A percentile compares a stretch with the other conserved stretches of the same genome.
phyloP scores from a whole-genome alignment of 1,284 basidiomycete genomes.

The Austroboletus niveus region DNA sequence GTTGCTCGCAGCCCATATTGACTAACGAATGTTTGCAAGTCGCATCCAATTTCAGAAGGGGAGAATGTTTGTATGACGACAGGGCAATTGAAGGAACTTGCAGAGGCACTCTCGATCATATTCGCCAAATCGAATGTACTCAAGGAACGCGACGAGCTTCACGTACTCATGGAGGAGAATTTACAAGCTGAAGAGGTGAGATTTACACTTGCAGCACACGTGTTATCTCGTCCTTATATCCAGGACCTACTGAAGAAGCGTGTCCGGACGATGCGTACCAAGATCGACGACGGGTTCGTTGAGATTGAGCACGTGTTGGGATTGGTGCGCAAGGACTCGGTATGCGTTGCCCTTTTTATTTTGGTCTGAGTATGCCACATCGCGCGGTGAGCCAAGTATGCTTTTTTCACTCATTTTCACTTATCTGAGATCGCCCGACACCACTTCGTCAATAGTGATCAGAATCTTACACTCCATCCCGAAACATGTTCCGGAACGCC shows the following conservation, averaged over 20 bases:
- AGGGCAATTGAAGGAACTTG: conserved; percentile 93
- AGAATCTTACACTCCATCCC: no score
- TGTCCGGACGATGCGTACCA: conserved; percentile 93
- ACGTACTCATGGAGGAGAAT: conserved; percentile 90
- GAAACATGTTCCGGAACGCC: no score
- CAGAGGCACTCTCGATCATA: conserved; percentile 88
- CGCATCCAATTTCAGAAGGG: conserved; percentile 50
- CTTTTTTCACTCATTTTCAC: no score
- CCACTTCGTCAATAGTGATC: no score
- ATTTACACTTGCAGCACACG: background rate
- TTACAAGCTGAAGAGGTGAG: conserved; percentile 79
- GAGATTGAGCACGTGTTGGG: conserved; percentile 83
- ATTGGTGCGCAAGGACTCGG: conserved; percentile 77
- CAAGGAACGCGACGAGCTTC: conserved; percentile 92
- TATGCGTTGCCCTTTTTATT: background rate
- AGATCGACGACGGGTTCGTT: conserved; percentile 97
- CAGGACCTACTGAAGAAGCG: conserved; percentile 83
- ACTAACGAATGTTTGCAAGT: conserved; percentile 22
- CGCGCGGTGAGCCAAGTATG: no score
- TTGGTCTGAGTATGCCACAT: no score
- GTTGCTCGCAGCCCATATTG: no score
- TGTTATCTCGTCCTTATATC: no score
- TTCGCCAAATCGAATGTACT: conserved; percentile 95
- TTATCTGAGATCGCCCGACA: no score
- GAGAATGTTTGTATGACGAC: conserved; percentile 93